phyloP scores from a whole-genome alignment of 2,329 filamentous ascomycete species.

The Aspergillus pseudoglaucus region DNA sequence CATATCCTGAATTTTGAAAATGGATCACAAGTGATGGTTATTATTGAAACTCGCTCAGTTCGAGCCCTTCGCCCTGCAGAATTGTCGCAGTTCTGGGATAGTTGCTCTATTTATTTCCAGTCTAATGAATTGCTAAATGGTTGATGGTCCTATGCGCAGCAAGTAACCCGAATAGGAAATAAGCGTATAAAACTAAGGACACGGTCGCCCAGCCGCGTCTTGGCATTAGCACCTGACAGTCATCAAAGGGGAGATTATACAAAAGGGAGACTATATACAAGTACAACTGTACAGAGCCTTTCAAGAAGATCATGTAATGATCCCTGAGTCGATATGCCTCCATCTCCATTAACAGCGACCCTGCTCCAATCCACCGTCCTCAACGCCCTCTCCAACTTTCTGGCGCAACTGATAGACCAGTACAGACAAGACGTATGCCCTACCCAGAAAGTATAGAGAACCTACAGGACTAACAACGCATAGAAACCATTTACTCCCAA shows the following conservation, averaged over 20 bases:
- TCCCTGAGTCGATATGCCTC: neutral
- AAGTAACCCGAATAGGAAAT: neutral
- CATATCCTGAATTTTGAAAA: no score
- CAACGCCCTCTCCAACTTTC: slow-evolving; percentile 33
- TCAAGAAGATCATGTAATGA: neutral
- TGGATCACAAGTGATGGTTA: no score
- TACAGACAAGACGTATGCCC: slow-evolving; percentile 25
- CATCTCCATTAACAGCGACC: slow-evolving; percentile 27
- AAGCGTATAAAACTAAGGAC: neutral
- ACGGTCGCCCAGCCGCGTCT: slow-evolving; percentile 1
- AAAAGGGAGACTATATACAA: neutral
- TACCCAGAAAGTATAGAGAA: slow-evolving; percentile 1
- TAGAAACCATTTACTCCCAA: slow-evolving; percentile 59
- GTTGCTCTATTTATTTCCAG: no score
- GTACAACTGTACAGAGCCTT: neutral
- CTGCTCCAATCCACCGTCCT: slow-evolving; percentile 32
- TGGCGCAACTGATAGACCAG: slow-evolving; percentile 34
- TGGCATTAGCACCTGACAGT: neutral
- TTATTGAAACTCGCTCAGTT: no score
- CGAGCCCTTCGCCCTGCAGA: no score
- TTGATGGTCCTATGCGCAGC: neutral
- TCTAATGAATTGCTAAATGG: no score
- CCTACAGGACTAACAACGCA: neutral
- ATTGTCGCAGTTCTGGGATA: no score
- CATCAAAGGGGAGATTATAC: neutral